Percentiles rank a stretch among this genome's conserved stretches.
Evolutionary conservation across 176 grass and related monocot genomes (phyloP).

Genomic region (Dactylis glomerata): DNA sequence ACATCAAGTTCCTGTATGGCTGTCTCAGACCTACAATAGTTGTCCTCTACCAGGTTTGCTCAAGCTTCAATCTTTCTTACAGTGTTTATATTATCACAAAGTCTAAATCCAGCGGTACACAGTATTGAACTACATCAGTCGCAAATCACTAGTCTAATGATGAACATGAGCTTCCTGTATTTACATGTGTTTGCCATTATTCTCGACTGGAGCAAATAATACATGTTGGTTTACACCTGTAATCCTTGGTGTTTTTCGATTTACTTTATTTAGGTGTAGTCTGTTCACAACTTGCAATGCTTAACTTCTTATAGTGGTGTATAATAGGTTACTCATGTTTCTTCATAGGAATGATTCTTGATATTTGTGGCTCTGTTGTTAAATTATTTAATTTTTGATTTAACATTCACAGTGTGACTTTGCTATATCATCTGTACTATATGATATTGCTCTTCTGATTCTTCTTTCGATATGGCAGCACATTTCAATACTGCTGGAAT

Average conservation of each 20-base stretch:
- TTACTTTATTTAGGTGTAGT: not conserved
- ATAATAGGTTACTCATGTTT: constrained; percentile 16
- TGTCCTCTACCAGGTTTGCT: constrained; percentile 86
- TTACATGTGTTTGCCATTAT: not conserved
- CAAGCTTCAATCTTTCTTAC: not conserved
- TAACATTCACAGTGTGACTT: not conserved
- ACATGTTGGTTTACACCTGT: not conserved
- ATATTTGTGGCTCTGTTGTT: not conserved
- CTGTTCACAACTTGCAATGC: not conserved
- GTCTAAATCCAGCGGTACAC: not conserved
- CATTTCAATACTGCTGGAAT: not conserved
- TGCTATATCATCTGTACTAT: not conserved
- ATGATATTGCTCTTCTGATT: constrained; percentile 8
- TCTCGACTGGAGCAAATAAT: not conserved
- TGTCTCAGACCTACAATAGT: constrained; percentile 88
- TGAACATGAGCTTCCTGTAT: not conserved
- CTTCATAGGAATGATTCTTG: not conserved
- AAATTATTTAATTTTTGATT: constrained; percentile 2
- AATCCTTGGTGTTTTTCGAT: not conserved
- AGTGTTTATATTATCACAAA: not conserved
- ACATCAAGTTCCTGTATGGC: constrained; percentile 97
- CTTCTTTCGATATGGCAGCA: not conserved
- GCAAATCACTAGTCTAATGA: not conserved
- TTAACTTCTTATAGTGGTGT: not conserved
- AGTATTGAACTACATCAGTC: constrained; percentile 15